phyloP scores from a whole-genome alignment of 768 basidiomycete genomes.

The Kwoniella dendrophila region DNA sequence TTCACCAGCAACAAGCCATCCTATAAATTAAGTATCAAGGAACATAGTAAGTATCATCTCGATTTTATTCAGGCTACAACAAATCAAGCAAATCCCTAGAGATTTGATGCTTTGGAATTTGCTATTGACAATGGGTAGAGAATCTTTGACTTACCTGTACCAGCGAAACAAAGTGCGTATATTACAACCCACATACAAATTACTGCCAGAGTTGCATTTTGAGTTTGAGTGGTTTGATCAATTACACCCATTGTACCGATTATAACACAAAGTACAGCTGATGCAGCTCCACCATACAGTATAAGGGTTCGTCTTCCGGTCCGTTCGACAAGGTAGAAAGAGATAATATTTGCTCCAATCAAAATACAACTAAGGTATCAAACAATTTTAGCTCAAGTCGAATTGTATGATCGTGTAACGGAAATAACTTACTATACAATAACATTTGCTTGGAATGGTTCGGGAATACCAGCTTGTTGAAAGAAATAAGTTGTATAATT shows the following conservation, averaged over 20 bases:
- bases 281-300: conserved; percentile 9
- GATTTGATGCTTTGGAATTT: neutral
- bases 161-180: conserved; percentile 25
- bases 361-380: conserved; percentile 22
- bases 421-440: conserved; percentile 17
- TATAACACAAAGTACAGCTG: conserved; percentile 5
- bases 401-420: neutral
- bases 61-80: too few relatives aligned
- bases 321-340: conserved; percentile 30
- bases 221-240: neutral
- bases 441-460: conserved; percentile 22
- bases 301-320: conserved; percentile 29
- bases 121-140: neutral
- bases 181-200: conserved; percentile 25
- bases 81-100: too few relatives aligned
- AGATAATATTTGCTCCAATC: conserved; percentile 22
- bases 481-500: conserved; percentile 22
- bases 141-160: conserved; percentile 13
- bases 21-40: too few relatives aligned
- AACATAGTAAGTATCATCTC: too few relatives aligned
- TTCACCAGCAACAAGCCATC: conserved; percentile 33
- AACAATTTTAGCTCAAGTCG: neutral
- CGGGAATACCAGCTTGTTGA: conserved; percentile 18
- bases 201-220: conserved; percentile 13
- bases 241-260: conserved; percentile 25